These are phyloP conservation scores for Colletotrichum viniferum DNA, from an alignment of 2,329 filamentous ascomycete genomes.

Conservation along the genomic window DNA sequence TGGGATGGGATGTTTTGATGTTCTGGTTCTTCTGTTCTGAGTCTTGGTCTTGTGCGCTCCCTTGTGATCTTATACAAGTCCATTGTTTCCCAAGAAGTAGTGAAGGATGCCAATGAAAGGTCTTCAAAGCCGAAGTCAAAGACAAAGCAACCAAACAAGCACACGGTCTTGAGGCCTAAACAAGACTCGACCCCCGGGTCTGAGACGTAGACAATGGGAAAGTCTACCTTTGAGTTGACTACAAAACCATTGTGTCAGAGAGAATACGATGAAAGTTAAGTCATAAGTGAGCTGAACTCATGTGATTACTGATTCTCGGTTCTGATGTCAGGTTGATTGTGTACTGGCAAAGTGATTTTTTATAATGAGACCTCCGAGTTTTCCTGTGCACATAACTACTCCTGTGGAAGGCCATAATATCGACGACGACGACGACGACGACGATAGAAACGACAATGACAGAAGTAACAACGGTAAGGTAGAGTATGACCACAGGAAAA, in stretches of 20 bases:
- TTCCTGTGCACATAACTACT: too few species aligned
- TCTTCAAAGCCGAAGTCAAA: neutral
- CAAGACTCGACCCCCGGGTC: neutral
- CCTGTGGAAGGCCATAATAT: too few species aligned
- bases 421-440: too few species aligned
- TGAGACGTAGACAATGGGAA: neutral
- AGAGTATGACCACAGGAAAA: too few species aligned
- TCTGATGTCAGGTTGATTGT: neutral
- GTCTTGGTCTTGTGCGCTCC: too few species aligned
- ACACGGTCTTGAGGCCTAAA: neutral
- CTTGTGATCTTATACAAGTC: neutral
- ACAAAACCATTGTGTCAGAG: neutral
- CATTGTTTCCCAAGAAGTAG: neutral
- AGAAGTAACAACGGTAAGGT: too few species aligned
- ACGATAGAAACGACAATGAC: fast-evolving
- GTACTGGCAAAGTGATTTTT: too few species aligned
- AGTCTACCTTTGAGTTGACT: neutral
- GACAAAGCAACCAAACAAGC: neutral
- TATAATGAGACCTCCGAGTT: too few species aligned
- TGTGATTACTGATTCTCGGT: neutral
- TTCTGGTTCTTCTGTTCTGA: neutral
- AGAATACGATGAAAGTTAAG: neutral
- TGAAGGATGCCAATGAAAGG: neutral
- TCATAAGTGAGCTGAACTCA: neutral
- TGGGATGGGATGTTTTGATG: neutral